Evolutionary conservation across 768 basidiomycete genomes (phyloP).

Genomic region (Gymnopilus junonius): DNA sequence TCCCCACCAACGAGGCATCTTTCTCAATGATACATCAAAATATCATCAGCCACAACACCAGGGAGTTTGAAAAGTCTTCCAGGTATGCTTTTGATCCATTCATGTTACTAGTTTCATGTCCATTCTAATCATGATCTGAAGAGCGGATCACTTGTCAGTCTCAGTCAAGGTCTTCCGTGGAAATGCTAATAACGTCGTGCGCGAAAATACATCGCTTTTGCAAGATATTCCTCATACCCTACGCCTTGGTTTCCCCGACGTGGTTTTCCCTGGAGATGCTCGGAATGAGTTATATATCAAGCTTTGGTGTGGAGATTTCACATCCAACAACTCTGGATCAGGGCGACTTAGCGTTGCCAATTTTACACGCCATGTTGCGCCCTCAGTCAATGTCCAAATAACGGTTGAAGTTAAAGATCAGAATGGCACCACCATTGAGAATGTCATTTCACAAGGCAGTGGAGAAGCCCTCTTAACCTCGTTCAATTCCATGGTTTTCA

Average conservation of each 20-base stretch:
- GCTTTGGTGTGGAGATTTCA: constrained; percentile 93
- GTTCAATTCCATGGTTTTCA: constrained; percentile 92
- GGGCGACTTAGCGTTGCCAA: constrained; percentile 63
- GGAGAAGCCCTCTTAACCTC: constrained; percentile 82
- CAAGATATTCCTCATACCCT: constrained; percentile 82
- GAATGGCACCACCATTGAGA: constrained; percentile 69
- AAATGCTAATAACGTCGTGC: constrained; percentile 71
- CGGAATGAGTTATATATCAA: constrained; percentile 97
- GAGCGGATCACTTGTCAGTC: constrained; percentile 87
- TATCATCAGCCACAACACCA: constrained; percentile 78
- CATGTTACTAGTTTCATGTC: not conserved
- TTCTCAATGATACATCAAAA: constrained; percentile 97
- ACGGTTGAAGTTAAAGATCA: constrained; percentile 84
- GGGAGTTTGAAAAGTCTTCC: constrained; percentile 82
- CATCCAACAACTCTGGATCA: constrained; percentile 49
- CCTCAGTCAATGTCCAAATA: constrained; percentile 81
- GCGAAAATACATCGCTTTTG: constrained; percentile 83
- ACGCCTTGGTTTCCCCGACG: constrained; percentile 94
- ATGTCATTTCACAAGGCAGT: constrained; percentile 80
- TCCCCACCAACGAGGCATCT: constrained; percentile 78
- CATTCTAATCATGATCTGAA: constrained; percentile 31
- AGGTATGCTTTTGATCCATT: constrained; percentile 53
- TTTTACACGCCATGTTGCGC: constrained; percentile 60
- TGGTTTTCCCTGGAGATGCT: constrained; percentile 90
- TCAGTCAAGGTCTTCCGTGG: constrained; percentile 89